Percentiles rank a stretch among this genome's conserved stretches.
Conservation (phyloP, 2,329 filamentous ascomycete genomes). For the Fusarium caatingaense region DNA sequence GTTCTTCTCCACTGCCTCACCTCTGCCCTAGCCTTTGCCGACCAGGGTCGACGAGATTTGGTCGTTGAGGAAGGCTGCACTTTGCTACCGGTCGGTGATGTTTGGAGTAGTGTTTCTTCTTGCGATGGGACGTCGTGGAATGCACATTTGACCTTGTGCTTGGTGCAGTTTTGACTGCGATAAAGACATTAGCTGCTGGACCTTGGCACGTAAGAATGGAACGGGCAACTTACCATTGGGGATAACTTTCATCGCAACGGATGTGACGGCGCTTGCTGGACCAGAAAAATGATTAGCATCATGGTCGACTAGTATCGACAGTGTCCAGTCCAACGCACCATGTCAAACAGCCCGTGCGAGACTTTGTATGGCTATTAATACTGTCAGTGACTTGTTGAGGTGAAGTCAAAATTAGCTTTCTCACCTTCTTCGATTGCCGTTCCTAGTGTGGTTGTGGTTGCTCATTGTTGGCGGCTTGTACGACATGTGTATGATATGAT, state of each 20-base stretch:
- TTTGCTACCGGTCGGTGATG: not conserved
- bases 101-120: conserved; percentile 1
- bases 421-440: conserved; percentile 23
- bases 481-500: conserved; percentile 4
- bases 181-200: not conserved
- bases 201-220: not conserved
- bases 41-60: conserved; percentile 21
- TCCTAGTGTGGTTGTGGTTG: conserved; percentile 1
- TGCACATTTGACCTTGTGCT: conserved; percentile 31
- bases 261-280: conserved; percentile 30
- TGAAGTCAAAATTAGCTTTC: not conserved
- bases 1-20: conserved; percentile 34
- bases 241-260: conserved; percentile 27
- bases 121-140: conserved; percentile 23
- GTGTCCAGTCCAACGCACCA: conserved; percentile 17
- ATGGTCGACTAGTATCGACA: conserved; percentile 1
- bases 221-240: conserved; percentile 19
- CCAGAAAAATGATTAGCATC: conserved; percentile 14
- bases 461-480: not conserved
- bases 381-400: not conserved
- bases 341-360: conserved; percentile 29
- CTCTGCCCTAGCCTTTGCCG: conserved; percentile 30
- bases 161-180: conserved; percentile 29
- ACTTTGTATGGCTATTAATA: conserved; percentile 26
- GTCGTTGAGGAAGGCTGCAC: not conserved